Base-by-base conservation (phyloP, 805 yeast species). In the Lachancea sp. region DNA sequence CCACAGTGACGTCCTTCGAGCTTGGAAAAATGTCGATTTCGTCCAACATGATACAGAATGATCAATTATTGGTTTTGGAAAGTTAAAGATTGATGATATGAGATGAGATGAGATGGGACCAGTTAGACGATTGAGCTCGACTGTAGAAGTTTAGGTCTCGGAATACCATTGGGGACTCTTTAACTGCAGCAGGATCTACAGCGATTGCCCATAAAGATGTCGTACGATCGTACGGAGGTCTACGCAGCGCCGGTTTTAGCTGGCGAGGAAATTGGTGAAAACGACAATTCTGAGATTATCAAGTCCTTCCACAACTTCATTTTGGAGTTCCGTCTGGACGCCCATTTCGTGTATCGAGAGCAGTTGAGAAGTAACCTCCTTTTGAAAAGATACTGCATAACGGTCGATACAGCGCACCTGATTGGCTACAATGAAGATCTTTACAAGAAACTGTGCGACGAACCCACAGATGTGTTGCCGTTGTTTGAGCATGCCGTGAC, bases 371-470 rank as follows among this genome's bases (percentile, higher is more conserved):
- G 88, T 57, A 88, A 90, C 64, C 69, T 95, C 38, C 71, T 91
- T 41, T 82, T 87, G 51, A 82, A 82, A 45, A 79, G 82, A 56
- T 90, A 79, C 66, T 76, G 74, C 34, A 66, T 93, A 42, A 76
- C 78, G 2, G 95, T 93, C 10, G 80, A 85, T 52, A 74, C 86
- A 39, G 95, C 84, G 44, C 96, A 93, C 60, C 69, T 93, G 47
- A 84, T 91, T 45, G 82, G 88, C 8, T 93, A 79, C 69, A 86
- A 88, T 58, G 98, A 88, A 59, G 95, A 86, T 54, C 72, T 93
- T 43, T 90, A 88, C 60, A 91, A 89, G 63, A 79, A 79, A 52
- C 71, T 93, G 50, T 67, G 81, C 47, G 96, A 89, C 56, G 90
- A 85, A 58, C 98, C 99, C 2, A 72, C 83, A 2, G 96, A 86